Evolutionary conservation across 805 yeast species (phyloP).

Genomic region (Hanseniaspora meyeri): DNA sequence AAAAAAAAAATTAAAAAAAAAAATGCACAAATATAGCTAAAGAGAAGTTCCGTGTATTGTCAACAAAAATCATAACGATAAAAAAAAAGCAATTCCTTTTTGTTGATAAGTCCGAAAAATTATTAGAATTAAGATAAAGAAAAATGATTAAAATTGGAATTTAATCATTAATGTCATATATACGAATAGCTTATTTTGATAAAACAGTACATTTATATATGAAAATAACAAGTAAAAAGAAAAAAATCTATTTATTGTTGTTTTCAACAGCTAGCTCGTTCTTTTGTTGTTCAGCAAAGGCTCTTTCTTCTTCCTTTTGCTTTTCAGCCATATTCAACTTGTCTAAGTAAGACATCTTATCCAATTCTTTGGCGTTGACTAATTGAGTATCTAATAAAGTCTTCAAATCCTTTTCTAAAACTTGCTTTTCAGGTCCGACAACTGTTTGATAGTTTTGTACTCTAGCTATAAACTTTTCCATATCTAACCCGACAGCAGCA

Average conservation of each 20-base stretch:
- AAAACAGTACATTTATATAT: neutral
- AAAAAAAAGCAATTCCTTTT: neutral
- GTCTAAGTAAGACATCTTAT: constrained; percentile 25
- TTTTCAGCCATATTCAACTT: constrained; percentile 11
- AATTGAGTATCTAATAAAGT: constrained; percentile 22
- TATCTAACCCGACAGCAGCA: constrained; percentile 75
- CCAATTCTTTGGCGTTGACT: constrained; percentile 24
- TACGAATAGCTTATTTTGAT: neutral
- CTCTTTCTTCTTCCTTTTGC: constrained; percentile 14
- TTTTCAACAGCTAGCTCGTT: neutral
- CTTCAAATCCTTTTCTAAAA: constrained; percentile 31
- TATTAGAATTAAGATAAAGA: neutral
- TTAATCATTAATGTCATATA: neutral
- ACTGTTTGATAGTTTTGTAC: constrained; percentile 49
- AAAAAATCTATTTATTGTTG: neutral
- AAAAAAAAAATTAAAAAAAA: neutral
- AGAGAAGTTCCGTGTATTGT: neutral
- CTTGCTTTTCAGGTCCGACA: constrained; percentile 36
- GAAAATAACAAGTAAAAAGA: neutral
- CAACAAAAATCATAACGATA: neutral
- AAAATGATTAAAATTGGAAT: neutral
- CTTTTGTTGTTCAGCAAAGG: neutral
- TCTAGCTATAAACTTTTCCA: constrained; percentile 50
- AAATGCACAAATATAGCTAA: neutral
- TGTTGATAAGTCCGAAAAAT: neutral